A percentile compares a stretch with the other conserved stretches of the same genome.
phyloP scores from a whole-genome alignment of 2,329 filamentous ascomycete genomes.

The Chaetomiaceae sp. region DNA sequence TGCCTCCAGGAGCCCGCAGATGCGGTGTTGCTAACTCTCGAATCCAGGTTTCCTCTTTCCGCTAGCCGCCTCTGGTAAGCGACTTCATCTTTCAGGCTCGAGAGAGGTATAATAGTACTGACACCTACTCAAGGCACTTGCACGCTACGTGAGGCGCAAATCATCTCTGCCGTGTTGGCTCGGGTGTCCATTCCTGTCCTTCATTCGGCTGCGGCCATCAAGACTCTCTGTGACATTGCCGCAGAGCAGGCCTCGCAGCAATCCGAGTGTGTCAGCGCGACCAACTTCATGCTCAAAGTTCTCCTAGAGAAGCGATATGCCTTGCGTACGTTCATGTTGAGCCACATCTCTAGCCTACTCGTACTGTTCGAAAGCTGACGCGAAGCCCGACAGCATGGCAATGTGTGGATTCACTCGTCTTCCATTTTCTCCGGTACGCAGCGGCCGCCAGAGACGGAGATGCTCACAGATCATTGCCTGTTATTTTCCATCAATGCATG shows the following conservation, averaged over 20 bases:
- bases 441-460: slow-evolving; percentile 51
- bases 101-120: background rate
- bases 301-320: slow-evolving; percentile 97
- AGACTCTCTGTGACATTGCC: slow-evolving; percentile 89
- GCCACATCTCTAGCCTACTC: too few relatives aligned
- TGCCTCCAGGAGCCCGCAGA: background rate
- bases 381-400: slow-evolving; percentile 42
- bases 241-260: slow-evolving; percentile 81
- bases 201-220: slow-evolving; percentile 86
- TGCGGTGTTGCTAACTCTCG: background rate
- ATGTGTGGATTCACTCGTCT: slow-evolving; percentile 89
- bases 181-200: slow-evolving; percentile 84
- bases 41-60: slow-evolving; percentile 71
- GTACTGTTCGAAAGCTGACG: background rate
- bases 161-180: slow-evolving; percentile 80
- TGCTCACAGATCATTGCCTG: slow-evolving; percentile 65
- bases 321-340: slow-evolving; percentile 45
- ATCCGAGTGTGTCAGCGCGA: slow-evolving; percentile 82
- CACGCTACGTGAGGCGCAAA: slow-evolving; percentile 86
- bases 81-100: background rate
- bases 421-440: slow-evolving; percentile 87
- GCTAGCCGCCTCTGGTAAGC: slow-evolving; percentile 62
- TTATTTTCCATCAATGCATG: slow-evolving; percentile 94
- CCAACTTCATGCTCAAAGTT: slow-evolving; percentile 91
- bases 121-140: slow-evolving; percentile 55